Evolutionary conservation across 768 basidiomycete genomes (phyloP).

Genomic region (Auriscalpium vulgare): DNA sequence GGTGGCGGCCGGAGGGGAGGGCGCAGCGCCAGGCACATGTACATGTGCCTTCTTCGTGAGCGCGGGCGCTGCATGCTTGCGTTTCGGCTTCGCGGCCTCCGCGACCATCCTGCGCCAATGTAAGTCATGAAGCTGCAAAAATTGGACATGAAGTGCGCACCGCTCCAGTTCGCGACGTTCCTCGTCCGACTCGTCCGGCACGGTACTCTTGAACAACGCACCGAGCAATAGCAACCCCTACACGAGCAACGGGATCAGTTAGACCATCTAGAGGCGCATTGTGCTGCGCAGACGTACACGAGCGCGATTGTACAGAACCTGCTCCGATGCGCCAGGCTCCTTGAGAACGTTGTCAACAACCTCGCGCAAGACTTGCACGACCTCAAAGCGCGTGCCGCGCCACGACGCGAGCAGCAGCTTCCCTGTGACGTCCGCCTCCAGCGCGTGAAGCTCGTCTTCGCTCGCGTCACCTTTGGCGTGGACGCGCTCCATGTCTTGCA

Average conservation of each 20-base stretch:
- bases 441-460: constrained; percentile 76
- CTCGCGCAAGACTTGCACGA: constrained; percentile 82
- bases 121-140: neutral
- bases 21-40: too few relatives aligned
- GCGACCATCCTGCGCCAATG: constrained; percentile 62
- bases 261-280: too few relatives aligned
- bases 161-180: constrained; percentile 92
- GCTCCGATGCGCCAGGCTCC: constrained; percentile 66
- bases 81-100: constrained; percentile 73
- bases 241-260: neutral
- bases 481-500: constrained; percentile 87
- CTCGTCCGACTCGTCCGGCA: constrained; percentile 87
- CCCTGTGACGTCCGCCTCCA: constrained; percentile 91
- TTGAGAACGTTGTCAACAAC: constrained; percentile 82
- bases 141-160: constrained; percentile 31
- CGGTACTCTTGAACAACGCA: constrained; percentile 77
- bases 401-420: constrained; percentile 96
- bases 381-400: constrained; percentile 95
- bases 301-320: constrained; percentile 70
- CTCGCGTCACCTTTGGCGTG: constrained; percentile 83
- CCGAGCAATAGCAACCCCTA: constrained; percentile 86
- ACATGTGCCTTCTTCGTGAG: too few relatives aligned
- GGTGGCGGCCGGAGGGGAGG: too few relatives aligned
- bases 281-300: constrained; percentile 19
- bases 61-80: neutral